phyloP scores from a whole-genome alignment of 495 filamentous ascomycete species.

The Penicillium diatomitis region DNA sequence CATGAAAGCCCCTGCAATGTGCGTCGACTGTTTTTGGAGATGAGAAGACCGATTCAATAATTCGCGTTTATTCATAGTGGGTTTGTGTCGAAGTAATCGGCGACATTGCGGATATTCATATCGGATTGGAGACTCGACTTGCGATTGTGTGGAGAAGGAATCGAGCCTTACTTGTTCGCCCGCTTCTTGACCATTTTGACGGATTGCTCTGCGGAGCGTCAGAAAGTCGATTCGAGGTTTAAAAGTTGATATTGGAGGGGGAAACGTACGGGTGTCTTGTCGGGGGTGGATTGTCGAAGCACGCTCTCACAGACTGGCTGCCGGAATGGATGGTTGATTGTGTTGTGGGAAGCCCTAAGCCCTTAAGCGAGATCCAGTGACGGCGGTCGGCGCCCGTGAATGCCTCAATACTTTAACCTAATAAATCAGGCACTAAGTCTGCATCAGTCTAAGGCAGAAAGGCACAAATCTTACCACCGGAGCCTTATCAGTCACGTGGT shows the following conservation, averaged over 20 bases:
- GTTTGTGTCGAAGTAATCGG: constrained; percentile 16
- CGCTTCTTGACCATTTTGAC: constrained; percentile 99
- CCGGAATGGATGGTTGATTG: constrained; percentile 33
- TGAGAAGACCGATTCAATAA: background rate
- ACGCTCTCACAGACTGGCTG: constrained; percentile 28
- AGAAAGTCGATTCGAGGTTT: constrained; percentile 18
- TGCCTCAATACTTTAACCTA: constrained; percentile 1
- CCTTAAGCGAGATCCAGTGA: constrained; percentile 34
- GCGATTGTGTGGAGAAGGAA: constrained; percentile 13
- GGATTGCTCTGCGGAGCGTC: constrained; percentile 41
- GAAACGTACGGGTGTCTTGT: constrained; percentile 39
- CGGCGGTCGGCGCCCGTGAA: constrained; percentile 2
- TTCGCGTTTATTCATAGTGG: constrained; percentile 1
- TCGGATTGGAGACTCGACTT: constrained; percentile 22
- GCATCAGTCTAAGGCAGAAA: too few relatives aligned
- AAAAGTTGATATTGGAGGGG: constrained; percentile 14
- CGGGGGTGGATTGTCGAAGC: constrained; percentile 39
- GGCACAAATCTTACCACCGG: background rate
- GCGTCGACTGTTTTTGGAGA: background rate
- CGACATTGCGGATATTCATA: constrained; percentile 22
- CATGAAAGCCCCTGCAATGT: background rate
- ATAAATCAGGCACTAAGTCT: background rate
- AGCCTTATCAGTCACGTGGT: constrained; percentile 1
- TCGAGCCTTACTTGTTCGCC: constrained; percentile 77
- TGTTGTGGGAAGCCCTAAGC: constrained; percentile 41